Evolutionary conservation across 352 stramenopile species (phyloP), one percentile per base, ranked within the genome.

Genomic region (Phytophthora fragariae): DNA sequence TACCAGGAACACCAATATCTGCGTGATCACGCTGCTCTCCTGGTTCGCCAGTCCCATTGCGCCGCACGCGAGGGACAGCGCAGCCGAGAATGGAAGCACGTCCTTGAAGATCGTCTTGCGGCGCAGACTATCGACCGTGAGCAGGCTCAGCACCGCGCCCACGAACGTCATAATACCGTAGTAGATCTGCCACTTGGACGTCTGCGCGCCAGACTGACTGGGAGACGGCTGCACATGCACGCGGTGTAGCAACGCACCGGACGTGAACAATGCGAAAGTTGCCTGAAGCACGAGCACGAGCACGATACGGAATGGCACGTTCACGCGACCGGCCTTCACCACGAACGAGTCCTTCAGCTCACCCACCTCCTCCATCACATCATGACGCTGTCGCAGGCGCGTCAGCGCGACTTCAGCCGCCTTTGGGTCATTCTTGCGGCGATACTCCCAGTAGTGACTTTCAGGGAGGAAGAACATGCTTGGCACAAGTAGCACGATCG

Each of bases 91-190:
- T 15, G 90, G 90, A 46, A 97, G 57, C 53, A 95, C 88, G 54
- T 95, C 90, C 71, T 97, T 97, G 70, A 94, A 91, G 27, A 97
- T 91, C 10, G 90, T 97, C 75, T 97, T 97, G 68, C 90, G 88
- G n/a, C 88, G 88, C 44, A 97, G 67, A 54, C 86, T 95, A 65
- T 97, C 90, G 11, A 97, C 87, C 2, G 83, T 95, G 39, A 96
- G 75, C 54, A 95, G 44, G 41, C 88, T 92, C 65, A 96, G 21
- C 7, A 91, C 27, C 1, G 87, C 76, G 21, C 90, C 90, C 5
- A 92, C 44, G 46, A 97, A 86, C 21, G 77, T 91, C 84, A 92
- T 93, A 19, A 88, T 62, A 1, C 88, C 90, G 68, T 93, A 95
- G 65, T 92, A 93, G 52, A 93, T 81, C 65, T 87, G 75, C 90